Evolutionary conservation across 805 yeast genomes (phyloP), one percentile per base, ranked within the genome.

Genomic region (Starmera pachycereana): DNA sequence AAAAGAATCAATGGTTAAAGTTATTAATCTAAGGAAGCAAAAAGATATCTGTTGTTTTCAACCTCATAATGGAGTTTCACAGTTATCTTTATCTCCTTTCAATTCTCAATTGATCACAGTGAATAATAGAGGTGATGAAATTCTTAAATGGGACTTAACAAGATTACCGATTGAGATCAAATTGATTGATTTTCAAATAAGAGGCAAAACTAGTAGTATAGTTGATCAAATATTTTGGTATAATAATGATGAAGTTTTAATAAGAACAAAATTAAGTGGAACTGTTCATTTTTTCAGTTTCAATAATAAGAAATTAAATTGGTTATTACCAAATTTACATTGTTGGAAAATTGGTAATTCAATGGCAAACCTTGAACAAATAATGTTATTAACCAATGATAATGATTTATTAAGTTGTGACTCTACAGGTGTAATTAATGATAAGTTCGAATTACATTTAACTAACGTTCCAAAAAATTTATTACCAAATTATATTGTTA

Each of bases 91-190:
- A 7, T 78, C 82, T 0, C 82, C 84, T 1, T 74, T 68, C 52
- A 85, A 80, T 50, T 51, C 73, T 32, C 70, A 71, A 28, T 53
- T 81, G 37, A 69, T 78, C 1, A 72, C 80, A 8, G 69, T 71
- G 4, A 69, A 73, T 10, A 49, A 54, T 18, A 64, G 83, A 38
- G 88, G 89, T 3, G 86, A 81, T 52, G 70, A 65, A 37, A 60
- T 81, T 6, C 77, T 66, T 49, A 61, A 77, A 46, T 81, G 86
- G 82, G 88, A 81, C 50, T 64, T 71, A 40, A 63, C 78, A 35
- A 65, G 67, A 40, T 60, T 69, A 31, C 74, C 78, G 2, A 51
- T 49, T 2, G 75, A 74, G 44, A 65, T 80, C 3, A 61, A 72
- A 1, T 56, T 80, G 18, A 52, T 76, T 37, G 86, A 81, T 13